Evolutionary conservation across 2,329 filamentous ascomycete species (phyloP), one percentile per base, ranked within the genome.

Genomic region (Akanthomyces lecanii): DNA sequence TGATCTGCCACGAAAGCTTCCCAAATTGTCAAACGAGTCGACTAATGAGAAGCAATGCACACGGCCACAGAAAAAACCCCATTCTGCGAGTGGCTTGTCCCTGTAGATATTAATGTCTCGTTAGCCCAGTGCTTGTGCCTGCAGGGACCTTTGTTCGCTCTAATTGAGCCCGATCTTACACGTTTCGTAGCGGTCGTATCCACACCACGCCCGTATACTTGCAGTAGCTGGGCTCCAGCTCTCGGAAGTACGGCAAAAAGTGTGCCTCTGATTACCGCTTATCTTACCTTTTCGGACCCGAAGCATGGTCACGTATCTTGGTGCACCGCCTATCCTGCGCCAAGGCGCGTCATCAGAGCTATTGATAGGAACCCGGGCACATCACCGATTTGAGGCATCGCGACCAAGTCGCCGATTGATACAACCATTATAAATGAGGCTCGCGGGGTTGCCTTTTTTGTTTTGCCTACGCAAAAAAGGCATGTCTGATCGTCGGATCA

Each of bases 201-300:
- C 47, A 52, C 36, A 33, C 12, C 47, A 33, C 47, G 23, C 57
- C 57, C 21, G 30, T 50, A 47, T 47, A 28, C 33, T 10, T 25
- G 45, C 3, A 16, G 38, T 23, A 25, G 42, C 33, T 33, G 16
- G 21, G 28, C 23, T 42, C 30, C 45, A 44, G 47, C 33, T 33
- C 47, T 23, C 56, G 45, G 58, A 45, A 53, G 28, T 61, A 38
- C 58, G 58, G 58, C 58, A 60, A 53, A 61, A 50, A 61, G 38
- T 53, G 30, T 47, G 48, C 58, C 58, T 53, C 25, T 61, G 58
- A 60, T 61, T 5, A 23, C 33, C 14, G 38, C 48, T 36, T n/a
- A 45, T 61, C 28, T 28, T 60, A n/a, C 18, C 50, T 6, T 5
- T 36, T 53, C n/a, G 44, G 21, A 50, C 12, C 21, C 33, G 30